phyloP scores from a whole-genome alignment of 2,329 filamentous ascomycete species.

The Neonectria sp. region DNA sequence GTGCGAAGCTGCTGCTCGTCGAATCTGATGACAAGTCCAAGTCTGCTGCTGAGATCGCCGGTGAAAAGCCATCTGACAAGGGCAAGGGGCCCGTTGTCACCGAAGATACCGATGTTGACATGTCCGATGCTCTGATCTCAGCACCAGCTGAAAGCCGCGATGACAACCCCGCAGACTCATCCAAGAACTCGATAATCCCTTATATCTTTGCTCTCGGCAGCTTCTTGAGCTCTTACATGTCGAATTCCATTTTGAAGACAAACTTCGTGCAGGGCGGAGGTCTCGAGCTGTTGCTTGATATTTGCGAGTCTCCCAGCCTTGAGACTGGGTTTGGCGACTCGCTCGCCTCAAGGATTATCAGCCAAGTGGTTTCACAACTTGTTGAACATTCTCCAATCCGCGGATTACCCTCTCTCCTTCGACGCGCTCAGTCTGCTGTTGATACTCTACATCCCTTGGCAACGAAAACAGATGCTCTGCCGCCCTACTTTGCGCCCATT shows the following conservation, averaged over 20 bases:
- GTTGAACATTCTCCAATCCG: slow-evolving; percentile 86
- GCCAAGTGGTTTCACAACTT: slow-evolving; percentile 81
- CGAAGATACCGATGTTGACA: slow-evolving; percentile 72
- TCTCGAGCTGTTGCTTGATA: slow-evolving; percentile 86
- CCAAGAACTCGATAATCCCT: slow-evolving; percentile 65
- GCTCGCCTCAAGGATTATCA: slow-evolving; percentile 77
- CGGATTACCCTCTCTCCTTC: slow-evolving; percentile 85
- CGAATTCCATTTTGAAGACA: slow-evolving; percentile 79
- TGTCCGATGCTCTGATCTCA: slow-evolving; percentile 68
- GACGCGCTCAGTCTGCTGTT: slow-evolving; percentile 79
- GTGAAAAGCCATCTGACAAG: slow-evolving; percentile 50
- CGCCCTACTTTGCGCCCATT: slow-evolving; percentile 80
- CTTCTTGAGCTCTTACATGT: slow-evolving; percentile 83
- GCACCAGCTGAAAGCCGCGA: slow-evolving; percentile 29
- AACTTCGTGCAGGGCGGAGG: slow-evolving; percentile 85
- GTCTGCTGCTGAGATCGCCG: slow-evolving; percentile 67
- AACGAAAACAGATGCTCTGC: slow-evolving; percentile 60
- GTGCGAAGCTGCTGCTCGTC: slow-evolving; percentile 82
- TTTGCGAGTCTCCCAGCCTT: slow-evolving; percentile 86
- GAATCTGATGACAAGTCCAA: slow-evolving; percentile 69
- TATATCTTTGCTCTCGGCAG: slow-evolving; percentile 84
- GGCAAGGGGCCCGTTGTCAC: slow-evolving; percentile 57
- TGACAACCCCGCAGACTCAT: slow-evolving; percentile 42
- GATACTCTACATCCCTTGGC: slow-evolving; percentile 78
- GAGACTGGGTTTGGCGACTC: slow-evolving; percentile 74